Evolutionary conservation across 495 filamentous ascomycete species (phyloP), one percentile per base, ranked within the genome.

Genomic region (Aspergillus ellipticus): DNA sequence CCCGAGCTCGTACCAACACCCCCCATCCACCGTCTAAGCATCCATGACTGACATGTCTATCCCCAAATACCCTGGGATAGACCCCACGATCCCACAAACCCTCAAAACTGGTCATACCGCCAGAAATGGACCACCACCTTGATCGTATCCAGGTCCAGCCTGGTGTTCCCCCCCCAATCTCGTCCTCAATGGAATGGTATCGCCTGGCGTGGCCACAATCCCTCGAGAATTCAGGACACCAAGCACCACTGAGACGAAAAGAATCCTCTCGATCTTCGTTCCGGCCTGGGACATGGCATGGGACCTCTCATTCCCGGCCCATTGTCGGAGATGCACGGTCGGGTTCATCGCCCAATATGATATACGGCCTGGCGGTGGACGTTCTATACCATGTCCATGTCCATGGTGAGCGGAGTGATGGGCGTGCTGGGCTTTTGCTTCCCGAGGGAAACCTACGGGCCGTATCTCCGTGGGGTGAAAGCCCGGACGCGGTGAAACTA

Each of bases 301-400:
- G 43, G 43, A 4, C 43, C 43, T 4, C 10, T 47, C 4, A 6
- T 47, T 7, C 26, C 24, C 26, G 43, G 43, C 5, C 43, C 43
- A 1, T 9, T 26, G 5, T 47, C 43, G 19, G 43, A 47, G 43
- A 21, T 47, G 7, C 24, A 47, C 19, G 43, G 43, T 7, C 43
- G 43, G 20, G 19, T 81, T 81, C 51, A 81, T 88, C 39, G 68
- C 79, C 0, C 58, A 82, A n/a, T n/a, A n/a, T n/a, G n/a, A 64
- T 74, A 80, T 22, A 79, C 73, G 7, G 78, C 71, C 4, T 85
- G 83, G 82, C 67, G 80, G 11, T 85, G 82, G 82, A 63, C 77
- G 4, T 85, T 86, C 63, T 72, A 72, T 60, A n/a, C n/a, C n/a
- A n/a, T n/a, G n/a, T 63, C 68, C 9, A 74, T 75, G 5, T 71